These are phyloP conservation scores for Ustilago loliicola DNA, from an alignment of 1,284 basidiomycete species.

Conservation along the genomic window DNA sequence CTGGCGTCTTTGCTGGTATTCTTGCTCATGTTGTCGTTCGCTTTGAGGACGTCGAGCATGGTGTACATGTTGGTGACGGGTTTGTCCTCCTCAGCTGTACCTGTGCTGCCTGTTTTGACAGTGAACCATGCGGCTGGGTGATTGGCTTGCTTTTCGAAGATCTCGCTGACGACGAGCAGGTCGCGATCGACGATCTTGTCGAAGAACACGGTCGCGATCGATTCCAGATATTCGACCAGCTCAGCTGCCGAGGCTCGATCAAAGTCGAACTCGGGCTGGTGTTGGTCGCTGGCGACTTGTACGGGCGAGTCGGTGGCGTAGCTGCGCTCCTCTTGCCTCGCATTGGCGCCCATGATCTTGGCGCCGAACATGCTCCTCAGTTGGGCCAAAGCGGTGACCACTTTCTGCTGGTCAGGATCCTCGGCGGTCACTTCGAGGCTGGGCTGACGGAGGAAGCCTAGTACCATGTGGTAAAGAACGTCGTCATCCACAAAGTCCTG, in stretches of 20 bases:
- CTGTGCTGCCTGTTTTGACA: conserved; percentile 22
- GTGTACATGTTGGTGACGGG: conserved; percentile 64
- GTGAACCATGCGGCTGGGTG: conserved; percentile 59
- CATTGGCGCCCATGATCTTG: conserved; percentile 57
- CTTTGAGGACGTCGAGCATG: conserved; percentile 54
- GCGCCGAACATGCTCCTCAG: conserved; percentile 41
- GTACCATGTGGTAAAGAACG: conserved; percentile 55
- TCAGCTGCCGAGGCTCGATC: conserved; percentile 49
- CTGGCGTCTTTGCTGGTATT: conserved; percentile 12
- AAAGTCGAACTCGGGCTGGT: conserved; percentile 53
- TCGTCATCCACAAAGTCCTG: conserved; percentile 66
- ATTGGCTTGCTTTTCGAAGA: conserved; percentile 57
- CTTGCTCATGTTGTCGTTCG: conserved; percentile 6
- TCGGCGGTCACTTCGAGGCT: conserved; percentile 40
- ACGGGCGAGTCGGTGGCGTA: conserved; percentile 31
- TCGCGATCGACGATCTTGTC: conserved; percentile 64
- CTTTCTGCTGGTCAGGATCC: conserved; percentile 53
- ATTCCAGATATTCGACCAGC: conserved; percentile 65
- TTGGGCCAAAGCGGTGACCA: conserved; percentile 46
- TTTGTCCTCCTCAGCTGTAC: conserved; percentile 50
- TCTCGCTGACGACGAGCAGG: conserved; percentile 58
- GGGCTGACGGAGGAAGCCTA: conserved; percentile 53
- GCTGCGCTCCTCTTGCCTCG: conserved; percentile 40
- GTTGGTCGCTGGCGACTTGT: conserved; percentile 19
- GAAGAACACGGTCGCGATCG: conserved; percentile 62